A percentile compares a stretch with the other conserved stretches of the same genome.
Evolutionary conservation across 495 filamentous ascomycete genomes (phyloP).

Genomic region (Penicillium coprophilum): DNA sequence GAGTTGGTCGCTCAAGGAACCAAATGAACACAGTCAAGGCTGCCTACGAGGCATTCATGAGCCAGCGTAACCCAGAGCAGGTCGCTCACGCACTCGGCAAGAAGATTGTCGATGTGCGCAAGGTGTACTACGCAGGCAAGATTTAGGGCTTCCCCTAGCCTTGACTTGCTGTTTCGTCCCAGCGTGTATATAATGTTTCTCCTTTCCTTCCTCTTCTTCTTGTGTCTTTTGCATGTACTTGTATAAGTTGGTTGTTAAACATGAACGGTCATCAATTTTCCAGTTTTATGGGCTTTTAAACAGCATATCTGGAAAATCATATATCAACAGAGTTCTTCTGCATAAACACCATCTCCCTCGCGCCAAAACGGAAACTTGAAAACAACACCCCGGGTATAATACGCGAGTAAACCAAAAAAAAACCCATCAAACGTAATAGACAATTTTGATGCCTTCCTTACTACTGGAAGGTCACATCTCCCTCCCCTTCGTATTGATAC

Average conservation of each 20-base stretch:
- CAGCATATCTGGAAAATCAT: slow-evolving; percentile 12
- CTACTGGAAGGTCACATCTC: slow-evolving; percentile 39
- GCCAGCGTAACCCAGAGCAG: slow-evolving; percentile 82
- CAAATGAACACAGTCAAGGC: slow-evolving; percentile 97
- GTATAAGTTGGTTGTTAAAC: slow-evolving; percentile 24
- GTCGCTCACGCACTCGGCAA: slow-evolving; percentile 81
- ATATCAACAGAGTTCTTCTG: slow-evolving; percentile 6
- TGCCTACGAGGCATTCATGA: slow-evolving; percentile 73
- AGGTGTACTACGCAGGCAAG: slow-evolving; percentile 92
- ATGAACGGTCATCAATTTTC: slow-evolving; percentile 19
- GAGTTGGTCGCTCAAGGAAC: slow-evolving; percentile 76
- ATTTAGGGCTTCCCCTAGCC: slow-evolving; percentile 41
- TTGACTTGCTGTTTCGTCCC: slow-evolving; percentile 25
- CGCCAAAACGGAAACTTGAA: slow-evolving; percentile 4
- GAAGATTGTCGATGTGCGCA: slow-evolving; percentile 93
- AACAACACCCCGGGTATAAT: slow-evolving; percentile 20
- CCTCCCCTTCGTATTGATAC: slow-evolving; percentile 35
- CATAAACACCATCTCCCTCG: slow-evolving; percentile 8
- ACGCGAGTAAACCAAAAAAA: slow-evolving; percentile 15
- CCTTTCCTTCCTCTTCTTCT: slow-evolving; percentile 26
- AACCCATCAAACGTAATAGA: slow-evolving; percentile 1
- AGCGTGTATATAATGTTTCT: slow-evolving; percentile 45
- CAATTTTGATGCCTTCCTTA: neutral
- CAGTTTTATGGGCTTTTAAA: slow-evolving; percentile 10
- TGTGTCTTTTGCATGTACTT: slow-evolving; percentile 37